phyloP scores from a whole-genome alignment of 192 early-diverging fungal species.

The Coemansia sp. region DNA sequence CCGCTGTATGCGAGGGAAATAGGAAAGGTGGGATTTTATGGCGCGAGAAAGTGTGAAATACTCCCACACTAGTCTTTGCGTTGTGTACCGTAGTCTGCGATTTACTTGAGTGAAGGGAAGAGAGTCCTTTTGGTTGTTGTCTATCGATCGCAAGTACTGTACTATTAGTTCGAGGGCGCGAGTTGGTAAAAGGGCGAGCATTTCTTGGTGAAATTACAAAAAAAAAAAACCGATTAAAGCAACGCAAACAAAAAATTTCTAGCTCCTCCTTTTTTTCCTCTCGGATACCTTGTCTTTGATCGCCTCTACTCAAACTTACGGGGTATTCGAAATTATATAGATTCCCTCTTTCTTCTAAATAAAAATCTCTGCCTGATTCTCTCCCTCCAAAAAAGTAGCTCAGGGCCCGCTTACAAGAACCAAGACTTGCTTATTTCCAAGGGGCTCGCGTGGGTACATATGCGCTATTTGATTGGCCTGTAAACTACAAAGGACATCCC shows the following conservation, averaged over 20 bases:
- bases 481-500: too few relatives aligned
- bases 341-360: too few relatives aligned
- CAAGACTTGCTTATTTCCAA: too few relatives aligned
- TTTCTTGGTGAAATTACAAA: neutral
- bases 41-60: constrained; percentile 29
- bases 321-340: neutral
- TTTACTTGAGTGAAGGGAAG: constrained; percentile 11
- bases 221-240: neutral
- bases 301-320: neutral
- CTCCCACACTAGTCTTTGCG: constrained; percentile 16
- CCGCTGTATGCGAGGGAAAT: constrained; percentile 15
- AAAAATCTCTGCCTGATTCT: too few relatives aligned
- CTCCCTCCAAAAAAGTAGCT: too few relatives aligned
- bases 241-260: neutral
- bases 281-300: neutral
- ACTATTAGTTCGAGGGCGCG: constrained; percentile 9
- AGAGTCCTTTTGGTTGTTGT: constrained; percentile 19
- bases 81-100: constrained; percentile 1
- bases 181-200: constrained; percentile 23
- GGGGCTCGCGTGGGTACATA: neutral
- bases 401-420: too few relatives aligned
- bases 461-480: neutral
- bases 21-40: neutral
- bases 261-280: neutral
- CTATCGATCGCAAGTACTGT: constrained; percentile 29